These are phyloP conservation scores for Ganoderma sinense DNA, from an alignment of 1,284 basidiomycete genomes.

Conservation along the genomic window DNA sequence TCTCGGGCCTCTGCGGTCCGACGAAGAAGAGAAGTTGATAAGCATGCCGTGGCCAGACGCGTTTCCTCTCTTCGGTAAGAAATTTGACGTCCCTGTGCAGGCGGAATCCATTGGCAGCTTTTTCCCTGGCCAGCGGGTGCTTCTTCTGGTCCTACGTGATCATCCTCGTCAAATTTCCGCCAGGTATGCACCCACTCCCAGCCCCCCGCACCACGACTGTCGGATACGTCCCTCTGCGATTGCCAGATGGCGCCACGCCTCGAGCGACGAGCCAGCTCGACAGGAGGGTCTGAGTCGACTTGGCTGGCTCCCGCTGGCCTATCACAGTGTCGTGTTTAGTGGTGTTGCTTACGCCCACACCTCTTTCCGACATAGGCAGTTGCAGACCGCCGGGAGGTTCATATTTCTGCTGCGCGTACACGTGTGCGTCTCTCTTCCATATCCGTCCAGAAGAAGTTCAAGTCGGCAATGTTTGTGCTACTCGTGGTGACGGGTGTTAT, in stretches of 20 bases:
- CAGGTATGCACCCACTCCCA: not conserved
- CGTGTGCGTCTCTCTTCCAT: not conserved
- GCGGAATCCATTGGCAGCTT: not conserved
- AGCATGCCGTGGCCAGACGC: not conserved
- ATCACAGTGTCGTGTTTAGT: not conserved
- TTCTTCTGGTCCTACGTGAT: not conserved
- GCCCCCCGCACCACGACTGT: not conserved
- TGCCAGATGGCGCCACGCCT: not conserved
- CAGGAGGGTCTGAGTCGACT: not conserved
- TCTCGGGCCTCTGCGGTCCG: not conserved
- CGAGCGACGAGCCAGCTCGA: not conserved
- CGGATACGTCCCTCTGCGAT: not conserved
- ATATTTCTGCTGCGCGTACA: not conserved
- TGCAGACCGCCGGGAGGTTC: not conserved
- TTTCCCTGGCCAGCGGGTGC: not conserved
- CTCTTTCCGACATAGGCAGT: not conserved
- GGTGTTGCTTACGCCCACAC: not conserved
- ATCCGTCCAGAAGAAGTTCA: not conserved
- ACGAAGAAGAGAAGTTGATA: not conserved
- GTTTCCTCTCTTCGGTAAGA: not conserved
- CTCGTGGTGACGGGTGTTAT: not conserved
- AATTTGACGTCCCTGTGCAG: not conserved
- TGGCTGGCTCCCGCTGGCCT: not conserved
- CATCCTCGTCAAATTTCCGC: not conserved
- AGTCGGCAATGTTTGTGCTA: not conserved